phyloP scores from a whole-genome alignment of 176 grass and related monocot genomes.

The Secale cereale region DNA sequence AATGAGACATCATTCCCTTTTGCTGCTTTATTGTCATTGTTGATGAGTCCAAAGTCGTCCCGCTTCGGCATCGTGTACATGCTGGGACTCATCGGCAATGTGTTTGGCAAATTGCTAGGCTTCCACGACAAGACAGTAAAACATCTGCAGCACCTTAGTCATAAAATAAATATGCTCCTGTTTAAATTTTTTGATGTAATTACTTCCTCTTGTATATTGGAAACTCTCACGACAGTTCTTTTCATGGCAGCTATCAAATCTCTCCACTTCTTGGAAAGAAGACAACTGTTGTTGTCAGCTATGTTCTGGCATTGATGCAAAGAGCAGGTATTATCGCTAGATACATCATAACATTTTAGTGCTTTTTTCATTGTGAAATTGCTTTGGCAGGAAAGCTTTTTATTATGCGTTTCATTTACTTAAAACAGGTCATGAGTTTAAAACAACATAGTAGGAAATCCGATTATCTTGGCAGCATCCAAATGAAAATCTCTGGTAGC shows the following conservation, averaged over 20 bases:
- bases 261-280: no score
- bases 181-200: background rate
- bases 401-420: conserved; percentile 7
- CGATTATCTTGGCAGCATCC: conserved; percentile 78
- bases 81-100: no score
- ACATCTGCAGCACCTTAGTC: background rate
- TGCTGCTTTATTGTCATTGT: no score
- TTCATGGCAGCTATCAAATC: no score
- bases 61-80: no score
- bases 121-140: no score
- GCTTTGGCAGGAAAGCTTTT: background rate
- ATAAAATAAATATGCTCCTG: background rate
- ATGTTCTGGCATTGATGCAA: no score
- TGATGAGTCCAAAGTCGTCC: no score
- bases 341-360: conserved; percentile 30
- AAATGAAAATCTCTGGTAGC: conserved; percentile 46
- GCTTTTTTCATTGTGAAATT: background rate
- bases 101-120: no score
- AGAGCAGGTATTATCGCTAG: no score
- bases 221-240: background rate
- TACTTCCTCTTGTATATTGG: background rate
- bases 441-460: conserved; percentile 69
- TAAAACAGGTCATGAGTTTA: conserved; percentile 82
- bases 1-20: no score
- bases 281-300: no score